Evolutionary conservation across 371 early-diverging fungal species (phyloP).

Genomic region (Chytridium lagenaria): DNA sequence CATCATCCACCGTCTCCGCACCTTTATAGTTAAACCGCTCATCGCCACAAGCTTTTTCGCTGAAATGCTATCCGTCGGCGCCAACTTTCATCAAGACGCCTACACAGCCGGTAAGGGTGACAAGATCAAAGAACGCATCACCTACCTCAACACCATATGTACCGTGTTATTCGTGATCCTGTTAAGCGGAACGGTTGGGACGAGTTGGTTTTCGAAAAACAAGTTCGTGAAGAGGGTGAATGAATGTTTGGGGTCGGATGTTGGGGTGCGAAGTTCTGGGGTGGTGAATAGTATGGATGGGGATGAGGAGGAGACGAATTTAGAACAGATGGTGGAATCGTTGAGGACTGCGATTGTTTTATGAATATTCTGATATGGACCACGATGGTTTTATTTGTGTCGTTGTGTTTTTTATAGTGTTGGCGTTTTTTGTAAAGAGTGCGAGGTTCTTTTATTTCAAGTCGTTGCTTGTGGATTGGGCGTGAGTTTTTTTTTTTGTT

Average conservation of each 20-base stretch:
- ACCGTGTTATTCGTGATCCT: background rate
- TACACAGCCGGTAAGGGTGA: background rate
- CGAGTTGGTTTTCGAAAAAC: background rate
- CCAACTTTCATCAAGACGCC: background rate
- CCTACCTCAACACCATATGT: background rate
- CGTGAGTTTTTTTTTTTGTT: background rate
- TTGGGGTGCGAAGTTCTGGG: too few species aligned
- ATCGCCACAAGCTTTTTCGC: background rate
- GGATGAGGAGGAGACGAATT: too few species aligned
- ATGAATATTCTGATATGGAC: background rate
- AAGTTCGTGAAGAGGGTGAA: background rate
- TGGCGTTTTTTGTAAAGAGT: background rate
- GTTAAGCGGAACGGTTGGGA: background rate
- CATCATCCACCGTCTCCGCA: background rate
- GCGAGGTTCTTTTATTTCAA: background rate
- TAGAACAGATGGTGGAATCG: background rate
- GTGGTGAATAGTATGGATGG: too few species aligned
- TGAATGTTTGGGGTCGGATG: too few species aligned
- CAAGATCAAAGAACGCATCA: background rate
- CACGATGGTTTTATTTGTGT: background rate
- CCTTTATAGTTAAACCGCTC: background rate
- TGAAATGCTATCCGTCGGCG: background rate
- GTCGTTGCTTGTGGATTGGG: background rate
- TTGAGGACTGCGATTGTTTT: background rate
- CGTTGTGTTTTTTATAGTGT: background rate